Conservation (phyloP, 2,329 filamentous ascomycete genomes). For the Aspergillus costaricaensis region DNA sequence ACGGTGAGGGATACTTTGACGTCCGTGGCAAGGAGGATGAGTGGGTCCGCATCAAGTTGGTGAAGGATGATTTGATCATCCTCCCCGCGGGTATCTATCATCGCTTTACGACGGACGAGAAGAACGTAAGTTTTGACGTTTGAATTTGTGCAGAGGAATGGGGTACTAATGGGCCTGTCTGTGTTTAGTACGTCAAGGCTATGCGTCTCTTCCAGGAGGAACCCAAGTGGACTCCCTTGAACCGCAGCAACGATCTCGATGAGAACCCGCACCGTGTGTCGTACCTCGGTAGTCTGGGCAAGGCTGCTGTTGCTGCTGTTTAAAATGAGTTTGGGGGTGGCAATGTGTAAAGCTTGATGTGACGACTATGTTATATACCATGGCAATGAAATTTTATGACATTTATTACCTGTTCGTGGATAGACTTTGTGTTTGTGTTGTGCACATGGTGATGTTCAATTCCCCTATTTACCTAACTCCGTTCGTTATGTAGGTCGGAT, state of each 20-base stretch:
- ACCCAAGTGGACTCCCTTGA: constrained; percentile 95
- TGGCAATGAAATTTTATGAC: constrained; percentile 18
- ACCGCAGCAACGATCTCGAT: constrained; percentile 76
- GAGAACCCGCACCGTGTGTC: constrained; percentile 74
- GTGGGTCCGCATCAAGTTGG: constrained; percentile 84
- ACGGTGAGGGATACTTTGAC: constrained; percentile 89
- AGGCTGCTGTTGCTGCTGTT: constrained; percentile 29
- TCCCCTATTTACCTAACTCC: not conserved
- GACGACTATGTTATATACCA: constrained; percentile 22
- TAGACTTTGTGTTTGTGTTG: too few relatives aligned
- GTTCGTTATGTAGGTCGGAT: constrained; percentile 2
- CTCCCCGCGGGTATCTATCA: constrained; percentile 95
- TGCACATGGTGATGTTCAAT: not conserved
- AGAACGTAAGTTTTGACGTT: constrained; percentile 69
- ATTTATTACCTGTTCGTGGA: not conserved
- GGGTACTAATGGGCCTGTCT: not conserved
- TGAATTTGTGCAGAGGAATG: not conserved
- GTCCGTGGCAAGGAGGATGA: constrained; percentile 78
- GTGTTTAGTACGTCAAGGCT: constrained; percentile 81
- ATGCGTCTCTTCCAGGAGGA: constrained; percentile 98
- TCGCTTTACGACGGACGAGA: constrained; percentile 89
- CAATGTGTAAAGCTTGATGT: not conserved
- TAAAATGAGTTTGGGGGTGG: constrained; percentile 9
- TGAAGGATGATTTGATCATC: constrained; percentile 88
- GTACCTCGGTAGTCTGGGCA: constrained; percentile 60